Conservation (phyloP, 1,139 yeast genomes). For the Pichia sp. region DNA sequence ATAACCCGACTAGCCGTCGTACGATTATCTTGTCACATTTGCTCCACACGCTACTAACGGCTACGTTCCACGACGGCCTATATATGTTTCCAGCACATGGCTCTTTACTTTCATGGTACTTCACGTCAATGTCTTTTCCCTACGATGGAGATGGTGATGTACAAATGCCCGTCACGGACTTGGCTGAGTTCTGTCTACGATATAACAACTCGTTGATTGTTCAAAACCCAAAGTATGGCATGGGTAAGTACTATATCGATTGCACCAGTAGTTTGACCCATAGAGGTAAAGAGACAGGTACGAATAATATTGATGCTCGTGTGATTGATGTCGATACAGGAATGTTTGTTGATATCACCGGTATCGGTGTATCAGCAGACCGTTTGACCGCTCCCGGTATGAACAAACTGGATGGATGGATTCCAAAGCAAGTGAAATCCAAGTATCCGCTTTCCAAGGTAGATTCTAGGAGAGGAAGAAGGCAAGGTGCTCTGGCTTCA, state of each 20-base stretch:
- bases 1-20: slow-evolving; percentile 27
- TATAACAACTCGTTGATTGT: slow-evolving; percentile 49
- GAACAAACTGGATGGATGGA: slow-evolving; percentile 14
- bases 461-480: slow-evolving; percentile 4
- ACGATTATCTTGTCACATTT: slow-evolving; percentile 44
- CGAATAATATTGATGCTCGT: slow-evolving; percentile 76
- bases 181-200: slow-evolving; percentile 38
- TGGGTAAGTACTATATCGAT: slow-evolving; percentile 51
- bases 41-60: slow-evolving; percentile 45
- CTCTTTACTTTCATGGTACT: slow-evolving; percentile 49
- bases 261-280: slow-evolving; percentile 35
- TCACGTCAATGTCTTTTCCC: slow-evolving; percentile 51
- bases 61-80: slow-evolving; percentile 42
- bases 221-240: slow-evolving; percentile 61
- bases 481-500: neutral
- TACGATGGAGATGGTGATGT: slow-evolving; percentile 57
- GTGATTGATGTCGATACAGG: slow-evolving; percentile 77
- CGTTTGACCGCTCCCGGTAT: slow-evolving; percentile 19
- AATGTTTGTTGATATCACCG: slow-evolving; percentile 65
- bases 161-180: slow-evolving; percentile 50
- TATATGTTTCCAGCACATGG: slow-evolving; percentile 54
- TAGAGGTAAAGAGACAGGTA: slow-evolving; percentile 40
- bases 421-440: neutral
- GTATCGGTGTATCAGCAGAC: slow-evolving; percentile 35
- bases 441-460: slow-evolving; percentile 13